Percentiles rank a stretch among this genome's conserved stretches.
Evolutionary conservation across 108 stramenopile genomes (phyloP).

Genomic region (Fragilaria radians): DNA sequence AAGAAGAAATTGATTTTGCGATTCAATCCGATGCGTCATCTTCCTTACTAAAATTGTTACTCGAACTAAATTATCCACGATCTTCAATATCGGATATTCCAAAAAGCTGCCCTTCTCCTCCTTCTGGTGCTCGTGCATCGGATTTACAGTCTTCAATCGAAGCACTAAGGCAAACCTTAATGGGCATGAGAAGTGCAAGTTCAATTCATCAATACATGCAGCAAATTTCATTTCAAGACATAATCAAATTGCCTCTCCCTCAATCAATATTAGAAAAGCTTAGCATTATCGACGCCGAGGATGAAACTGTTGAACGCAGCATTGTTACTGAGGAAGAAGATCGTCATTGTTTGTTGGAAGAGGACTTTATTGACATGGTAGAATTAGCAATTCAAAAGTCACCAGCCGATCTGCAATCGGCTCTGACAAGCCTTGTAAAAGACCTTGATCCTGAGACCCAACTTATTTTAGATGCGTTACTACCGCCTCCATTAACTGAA

Average conservation of each 20-base stretch:
- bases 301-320: background rate
- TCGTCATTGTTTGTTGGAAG: background rate
- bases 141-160: background rate
- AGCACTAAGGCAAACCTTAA: background rate
- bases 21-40: background rate
- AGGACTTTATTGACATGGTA: background rate
- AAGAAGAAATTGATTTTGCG: background rate
- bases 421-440: background rate
- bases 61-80: background rate
- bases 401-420: background rate
- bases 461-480: background rate
- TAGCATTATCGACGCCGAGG: background rate
- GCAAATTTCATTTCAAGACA: background rate
- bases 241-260: background rate
- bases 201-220: background rate
- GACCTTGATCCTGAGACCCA: background rate
- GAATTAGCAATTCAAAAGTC: background rate
- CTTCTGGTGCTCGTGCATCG: background rate
- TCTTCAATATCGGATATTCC: background rate
- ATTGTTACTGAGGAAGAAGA: background rate
- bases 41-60: background rate
- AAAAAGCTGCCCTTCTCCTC: background rate
- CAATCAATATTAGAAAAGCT: background rate
- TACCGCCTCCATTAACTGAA: background rate
- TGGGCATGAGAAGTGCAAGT: background rate